Percentiles rank a stretch among this genome's conserved stretches.
These are phyloP conservation scores for Elsinoe arachidis DNA, from an alignment of 2,329 filamentous ascomycete genomes.

Conservation along the genomic window DNA sequence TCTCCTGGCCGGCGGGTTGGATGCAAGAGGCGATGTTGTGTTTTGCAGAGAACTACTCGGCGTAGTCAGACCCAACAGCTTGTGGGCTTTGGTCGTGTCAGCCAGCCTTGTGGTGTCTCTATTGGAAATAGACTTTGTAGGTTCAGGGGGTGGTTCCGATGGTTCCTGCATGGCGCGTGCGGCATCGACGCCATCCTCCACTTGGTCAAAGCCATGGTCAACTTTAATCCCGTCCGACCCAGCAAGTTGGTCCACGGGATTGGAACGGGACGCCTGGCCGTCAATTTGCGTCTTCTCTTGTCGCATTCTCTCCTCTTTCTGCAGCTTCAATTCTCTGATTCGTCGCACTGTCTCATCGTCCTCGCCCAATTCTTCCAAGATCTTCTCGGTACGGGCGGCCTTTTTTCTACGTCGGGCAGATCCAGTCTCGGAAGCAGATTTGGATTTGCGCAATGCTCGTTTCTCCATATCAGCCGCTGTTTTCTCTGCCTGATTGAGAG, in stretches of 20 bases:
- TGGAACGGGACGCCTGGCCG: neutral
- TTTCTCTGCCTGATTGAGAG: slow-evolving; percentile 27
- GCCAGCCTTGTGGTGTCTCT: slow-evolving; percentile 15
- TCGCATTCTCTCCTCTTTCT: slow-evolving; percentile 46
- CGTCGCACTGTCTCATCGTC: slow-evolving; percentile 47
- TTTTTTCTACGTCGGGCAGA: slow-evolving; percentile 23
- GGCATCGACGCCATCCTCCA: slow-evolving; percentile 9
- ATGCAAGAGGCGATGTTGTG: slow-evolving; percentile 11
- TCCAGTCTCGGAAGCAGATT: neutral
- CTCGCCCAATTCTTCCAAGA: slow-evolving; percentile 28
- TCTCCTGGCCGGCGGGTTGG: slow-evolving; percentile 10
- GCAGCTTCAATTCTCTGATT: slow-evolving; percentile 50
- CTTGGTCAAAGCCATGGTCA: neutral
- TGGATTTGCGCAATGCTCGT: slow-evolving; percentile 23
- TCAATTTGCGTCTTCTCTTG: slow-evolving; percentile 26
- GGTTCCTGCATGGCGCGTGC: slow-evolving; percentile 8
- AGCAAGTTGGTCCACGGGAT: neutral
- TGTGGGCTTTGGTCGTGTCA: slow-evolving; percentile 32
- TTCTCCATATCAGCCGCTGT: slow-evolving; percentile 20
- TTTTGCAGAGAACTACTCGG: neutral
- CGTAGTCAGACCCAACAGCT: slow-evolving; percentile 29
- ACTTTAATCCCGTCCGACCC: slow-evolving; percentile 8
- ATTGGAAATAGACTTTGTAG: slow-evolving; percentile 9
- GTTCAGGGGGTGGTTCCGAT: slow-evolving; percentile 1
- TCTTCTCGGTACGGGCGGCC: slow-evolving; percentile 16